Evolutionary conservation across 192 early-diverging fungal species (phyloP).

Genomic region (Coemansia sp.): DNA sequence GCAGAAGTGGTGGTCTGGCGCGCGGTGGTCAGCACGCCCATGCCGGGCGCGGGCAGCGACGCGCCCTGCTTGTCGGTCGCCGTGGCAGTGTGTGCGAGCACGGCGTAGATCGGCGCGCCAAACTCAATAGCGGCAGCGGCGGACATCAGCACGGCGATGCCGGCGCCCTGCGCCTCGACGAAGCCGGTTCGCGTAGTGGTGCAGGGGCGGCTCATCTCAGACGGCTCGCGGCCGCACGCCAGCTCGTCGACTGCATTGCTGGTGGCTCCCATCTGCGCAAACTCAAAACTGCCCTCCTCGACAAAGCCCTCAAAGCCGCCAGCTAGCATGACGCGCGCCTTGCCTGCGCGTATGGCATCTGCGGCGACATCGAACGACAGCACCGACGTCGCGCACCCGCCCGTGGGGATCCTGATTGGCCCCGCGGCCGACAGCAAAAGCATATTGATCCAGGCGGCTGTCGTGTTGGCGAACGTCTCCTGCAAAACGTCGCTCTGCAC

Average conservation of each 20-base stretch:
- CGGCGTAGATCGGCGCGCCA: slow-evolving; percentile 91
- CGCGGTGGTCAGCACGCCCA: slow-evolving; percentile 91
- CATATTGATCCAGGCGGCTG: slow-evolving; percentile 95
- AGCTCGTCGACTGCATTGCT: slow-evolving; percentile 81
- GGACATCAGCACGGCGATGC: slow-evolving; percentile 89
- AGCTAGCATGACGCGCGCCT: slow-evolving; percentile 92
- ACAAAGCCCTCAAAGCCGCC: slow-evolving; percentile 95
- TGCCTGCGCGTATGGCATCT: slow-evolving; percentile 86
- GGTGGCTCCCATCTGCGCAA: slow-evolving; percentile 99
- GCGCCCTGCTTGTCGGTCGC: slow-evolving; percentile 95
- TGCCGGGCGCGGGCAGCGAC: slow-evolving; percentile 94
- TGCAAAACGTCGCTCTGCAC: slow-evolving; percentile 93
- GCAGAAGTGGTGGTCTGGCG: slow-evolving; percentile 57
- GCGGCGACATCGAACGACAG: slow-evolving; percentile 91
- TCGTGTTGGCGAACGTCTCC: slow-evolving; percentile 76
- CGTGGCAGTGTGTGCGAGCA: slow-evolving; percentile 84
- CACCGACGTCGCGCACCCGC: slow-evolving; percentile 92
- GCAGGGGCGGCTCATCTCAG: slow-evolving; percentile 90
- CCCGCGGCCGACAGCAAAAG: slow-evolving; percentile 91
- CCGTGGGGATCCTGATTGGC: slow-evolving; percentile 78
- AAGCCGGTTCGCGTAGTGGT: slow-evolving; percentile 89
- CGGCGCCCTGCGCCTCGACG: slow-evolving; percentile 96
- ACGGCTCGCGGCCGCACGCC: slow-evolving; percentile 79
- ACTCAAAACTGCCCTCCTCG: slow-evolving; percentile 94
- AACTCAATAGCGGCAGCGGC: slow-evolving; percentile 85